Evolutionary conservation across 164 flowering plant species (phyloP).

Genomic region (Stephania yunnanensis): DNA sequence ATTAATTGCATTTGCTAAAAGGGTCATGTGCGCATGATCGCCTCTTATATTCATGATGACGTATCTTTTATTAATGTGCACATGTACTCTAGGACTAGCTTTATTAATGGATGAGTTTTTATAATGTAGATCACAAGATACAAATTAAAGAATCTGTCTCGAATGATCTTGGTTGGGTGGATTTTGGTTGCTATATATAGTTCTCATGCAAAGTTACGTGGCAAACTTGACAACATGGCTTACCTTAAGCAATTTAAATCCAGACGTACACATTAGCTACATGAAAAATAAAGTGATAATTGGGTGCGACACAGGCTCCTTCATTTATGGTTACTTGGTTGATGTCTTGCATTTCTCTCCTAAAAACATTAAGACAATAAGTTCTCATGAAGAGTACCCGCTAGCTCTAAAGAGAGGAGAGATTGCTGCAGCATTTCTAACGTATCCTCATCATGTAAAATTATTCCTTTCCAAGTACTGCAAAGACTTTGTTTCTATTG

Average conservation of each 20-base stretch:
- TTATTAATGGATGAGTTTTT: background rate
- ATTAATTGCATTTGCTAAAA: no score
- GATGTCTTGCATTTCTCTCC: conserved; percentile 13
- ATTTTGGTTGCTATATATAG: conserved; percentile 23
- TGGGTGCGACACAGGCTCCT: conserved; percentile 23
- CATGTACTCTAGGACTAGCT: background rate
- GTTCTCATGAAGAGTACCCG: background rate
- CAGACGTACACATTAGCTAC: background rate
- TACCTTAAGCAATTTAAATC: conserved; percentile 21
- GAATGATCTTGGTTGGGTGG: conserved; percentile 29
- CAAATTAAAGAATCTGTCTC: conserved; percentile 31
- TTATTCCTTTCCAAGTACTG: background rate
- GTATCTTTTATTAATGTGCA: background rate
- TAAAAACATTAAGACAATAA: background rate
- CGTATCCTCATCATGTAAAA: background rate
- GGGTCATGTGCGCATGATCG: no score
- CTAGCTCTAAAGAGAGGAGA: background rate
- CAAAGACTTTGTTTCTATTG: background rate
- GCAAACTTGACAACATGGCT: conserved; percentile 32
- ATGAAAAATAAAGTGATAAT: conserved; percentile 15
- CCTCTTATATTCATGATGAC: background rate
- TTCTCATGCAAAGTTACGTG: conserved; percentile 27
- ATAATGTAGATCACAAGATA: conserved; percentile 16
- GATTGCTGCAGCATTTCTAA: background rate
- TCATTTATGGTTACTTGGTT: conserved; percentile 19